Conservation (phyloP, 768 basidiomycete genomes). For the Tulasnella sp. region DNA sequence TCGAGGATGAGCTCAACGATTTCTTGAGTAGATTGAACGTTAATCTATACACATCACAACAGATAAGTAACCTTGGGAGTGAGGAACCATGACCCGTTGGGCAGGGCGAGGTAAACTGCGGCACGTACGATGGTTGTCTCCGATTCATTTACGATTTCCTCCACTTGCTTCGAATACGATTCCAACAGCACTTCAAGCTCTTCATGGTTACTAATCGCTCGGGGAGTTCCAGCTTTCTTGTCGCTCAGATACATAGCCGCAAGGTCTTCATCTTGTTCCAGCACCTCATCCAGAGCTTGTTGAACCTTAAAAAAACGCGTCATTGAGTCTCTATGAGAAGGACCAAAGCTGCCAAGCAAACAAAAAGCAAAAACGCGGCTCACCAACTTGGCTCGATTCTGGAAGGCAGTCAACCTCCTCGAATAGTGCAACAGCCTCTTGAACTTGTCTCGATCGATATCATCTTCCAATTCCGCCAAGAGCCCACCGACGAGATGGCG, state of each 20-base stretch:
- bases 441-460: conserved; percentile 93
- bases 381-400: conserved; percentile 84
- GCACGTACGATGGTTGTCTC: conserved; percentile 70
- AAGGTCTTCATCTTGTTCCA: conserved; percentile 92
- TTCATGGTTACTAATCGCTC: conserved; percentile 77
- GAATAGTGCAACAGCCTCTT: conserved; percentile 90
- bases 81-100: not conserved
- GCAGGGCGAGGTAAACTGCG: not conserved
- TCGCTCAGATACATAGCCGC: conserved; percentile 94
- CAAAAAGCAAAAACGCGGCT: conserved; percentile 27
- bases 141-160: conserved; percentile 92
- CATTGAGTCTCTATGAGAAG: not conserved
- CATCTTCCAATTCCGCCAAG: conserved; percentile 88
- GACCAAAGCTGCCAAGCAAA: no score
- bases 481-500: conserved; percentile 85
- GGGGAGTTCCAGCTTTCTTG: conserved; percentile 58
- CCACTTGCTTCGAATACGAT: conserved; percentile 92
- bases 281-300: conserved; percentile 84
- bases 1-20: conserved; percentile 96
- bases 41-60: conserved; percentile 53
- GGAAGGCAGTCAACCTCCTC: conserved; percentile 78
- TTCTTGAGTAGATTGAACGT: conserved; percentile 96
- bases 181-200: conserved; percentile 92
- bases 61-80: not conserved
- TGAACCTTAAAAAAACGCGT: conserved; percentile 56